These are phyloP conservation scores for Straminergon stramineum DNA, from an alignment of 225 moss, liverwort and hornwort species.

Conservation along the genomic window DNA sequence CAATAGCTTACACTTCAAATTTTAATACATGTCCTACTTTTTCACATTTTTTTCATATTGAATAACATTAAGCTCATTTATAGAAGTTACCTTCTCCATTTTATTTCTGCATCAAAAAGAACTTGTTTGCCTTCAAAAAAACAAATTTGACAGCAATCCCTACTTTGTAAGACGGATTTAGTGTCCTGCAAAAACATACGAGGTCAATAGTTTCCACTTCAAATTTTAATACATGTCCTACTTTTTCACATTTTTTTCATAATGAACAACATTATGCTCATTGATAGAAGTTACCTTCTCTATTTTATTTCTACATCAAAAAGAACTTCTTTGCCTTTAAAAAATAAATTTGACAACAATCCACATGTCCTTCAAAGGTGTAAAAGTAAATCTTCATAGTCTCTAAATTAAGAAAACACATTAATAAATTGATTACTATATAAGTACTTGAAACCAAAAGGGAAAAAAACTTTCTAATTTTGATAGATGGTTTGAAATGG, in stretches of 20 bases:
- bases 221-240: neutral
- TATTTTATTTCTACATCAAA: neutral
- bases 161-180: no score
- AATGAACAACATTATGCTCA: neutral
- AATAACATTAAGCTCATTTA: neutral
- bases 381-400: neutral
- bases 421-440: neutral
- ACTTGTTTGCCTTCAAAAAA: no score
- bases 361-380: neutral
- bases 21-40: neutral
- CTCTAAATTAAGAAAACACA: neutral
- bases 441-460: neutral
- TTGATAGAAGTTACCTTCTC: no score
- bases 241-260: neutral
- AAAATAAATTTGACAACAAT: neutral
- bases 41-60: neutral
- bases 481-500: neutral
- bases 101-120: no score
- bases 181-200: no score
- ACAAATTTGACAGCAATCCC: neutral
- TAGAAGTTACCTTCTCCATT: no score
- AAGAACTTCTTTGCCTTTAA: neutral
- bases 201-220: neutral
- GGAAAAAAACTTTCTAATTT: neutral
- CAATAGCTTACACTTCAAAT: neutral